A percentile compares a stretch with the other conserved stretches of the same genome.
These are phyloP conservation scores for Phaeosphaeriaceae sp. DNA, from an alignment of 2,329 filamentous ascomycete species.

Conservation along the genomic window DNA sequence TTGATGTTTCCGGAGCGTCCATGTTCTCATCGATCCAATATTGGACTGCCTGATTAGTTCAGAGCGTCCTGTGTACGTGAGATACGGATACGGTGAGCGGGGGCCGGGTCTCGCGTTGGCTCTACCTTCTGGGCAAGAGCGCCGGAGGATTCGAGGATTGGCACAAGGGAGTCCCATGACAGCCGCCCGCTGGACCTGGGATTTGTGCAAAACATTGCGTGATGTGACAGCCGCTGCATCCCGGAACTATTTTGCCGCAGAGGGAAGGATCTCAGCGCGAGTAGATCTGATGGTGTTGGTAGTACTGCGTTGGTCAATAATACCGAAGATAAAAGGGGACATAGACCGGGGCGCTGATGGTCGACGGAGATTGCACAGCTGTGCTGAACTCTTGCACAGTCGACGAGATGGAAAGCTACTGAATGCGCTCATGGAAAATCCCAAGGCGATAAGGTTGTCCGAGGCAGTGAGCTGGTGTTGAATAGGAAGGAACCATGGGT, in stretches of 20 bases:
- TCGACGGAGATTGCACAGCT: background rate
- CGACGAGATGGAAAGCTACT: background rate
- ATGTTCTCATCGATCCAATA: background rate
- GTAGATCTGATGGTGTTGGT: background rate
- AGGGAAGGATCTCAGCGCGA: background rate
- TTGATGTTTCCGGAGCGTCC: background rate
- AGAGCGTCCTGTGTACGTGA: background rate
- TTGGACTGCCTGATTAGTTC: background rate
- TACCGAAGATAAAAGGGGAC: background rate
- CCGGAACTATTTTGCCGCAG: background rate
- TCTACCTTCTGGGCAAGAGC: background rate
- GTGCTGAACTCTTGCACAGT: background rate
- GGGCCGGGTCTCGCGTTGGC: background rate
- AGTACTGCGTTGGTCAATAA: background rate
- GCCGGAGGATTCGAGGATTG: conserved; percentile 2
- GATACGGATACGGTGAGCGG: background rate
- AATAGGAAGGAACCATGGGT: background rate
- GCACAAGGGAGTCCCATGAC: background rate
- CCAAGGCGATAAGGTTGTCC: background rate
- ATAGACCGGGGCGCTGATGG: background rate
- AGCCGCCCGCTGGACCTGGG: background rate
- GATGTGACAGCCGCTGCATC: background rate
- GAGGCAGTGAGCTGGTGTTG: background rate
- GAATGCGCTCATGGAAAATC: background rate
- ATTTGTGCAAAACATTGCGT: background rate